Conservation (phyloP, 2,329 filamentous ascomycete species). For the Sarocladiaceae sp. region DNA sequence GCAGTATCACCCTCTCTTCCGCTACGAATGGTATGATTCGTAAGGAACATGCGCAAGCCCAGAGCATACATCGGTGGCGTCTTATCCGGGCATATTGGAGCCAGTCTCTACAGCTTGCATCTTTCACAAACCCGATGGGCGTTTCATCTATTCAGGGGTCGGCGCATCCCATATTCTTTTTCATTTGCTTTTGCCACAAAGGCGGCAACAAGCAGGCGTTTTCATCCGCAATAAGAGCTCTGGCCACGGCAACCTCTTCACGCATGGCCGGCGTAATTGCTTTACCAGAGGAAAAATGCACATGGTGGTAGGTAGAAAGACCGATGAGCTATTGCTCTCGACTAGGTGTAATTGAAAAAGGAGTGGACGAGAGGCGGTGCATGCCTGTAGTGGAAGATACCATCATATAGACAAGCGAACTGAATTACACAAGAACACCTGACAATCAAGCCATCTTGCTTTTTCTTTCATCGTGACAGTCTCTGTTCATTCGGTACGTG, state of each 20-base stretch:
- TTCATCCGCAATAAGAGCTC: background rate
- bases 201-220: background rate
- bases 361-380: too few relatives aligned
- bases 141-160: slow-evolving; percentile 2
- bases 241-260: slow-evolving; percentile 2
- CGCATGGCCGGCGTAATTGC: background rate
- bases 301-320: background rate
- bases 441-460: slow-evolving; percentile 1
- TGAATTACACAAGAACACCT: too few relatives aligned
- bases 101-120: background rate
- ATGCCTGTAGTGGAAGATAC: too few relatives aligned
- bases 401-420: slow-evolving; percentile 9
- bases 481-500: too few relatives aligned
- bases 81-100: slow-evolving; percentile 1
- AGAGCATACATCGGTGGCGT: background rate
- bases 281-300: background rate
- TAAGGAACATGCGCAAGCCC: background rate
- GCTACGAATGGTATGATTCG: background rate
- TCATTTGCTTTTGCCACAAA: background rate
- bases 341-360: too few relatives aligned
- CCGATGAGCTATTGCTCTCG: background rate
- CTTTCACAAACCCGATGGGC: background rate
- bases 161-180: too few relatives aligned
- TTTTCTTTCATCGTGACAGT: background rate
- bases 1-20: background rate